Percentiles rank a stretch among this genome's conserved stretches.
Evolutionary conservation across 306 rosid genomes (phyloP).

Genomic region (Parietaria judaica): DNA sequence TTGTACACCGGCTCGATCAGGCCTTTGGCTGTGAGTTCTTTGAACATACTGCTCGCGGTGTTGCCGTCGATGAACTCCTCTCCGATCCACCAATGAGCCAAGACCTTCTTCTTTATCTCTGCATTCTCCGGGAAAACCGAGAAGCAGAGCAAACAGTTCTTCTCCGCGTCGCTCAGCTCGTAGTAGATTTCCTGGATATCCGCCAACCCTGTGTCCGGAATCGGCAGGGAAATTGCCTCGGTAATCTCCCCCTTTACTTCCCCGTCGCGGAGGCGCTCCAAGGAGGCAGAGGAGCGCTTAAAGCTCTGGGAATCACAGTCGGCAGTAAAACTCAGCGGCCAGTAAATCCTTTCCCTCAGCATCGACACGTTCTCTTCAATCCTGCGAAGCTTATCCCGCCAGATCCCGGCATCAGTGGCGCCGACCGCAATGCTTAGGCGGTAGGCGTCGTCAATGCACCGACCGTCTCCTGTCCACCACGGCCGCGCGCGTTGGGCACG

Average conservation of each 20-base stretch:
- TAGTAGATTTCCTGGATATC: not conserved
- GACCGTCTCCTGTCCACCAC: too few species aligned
- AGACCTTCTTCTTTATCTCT: conserved; percentile 16
- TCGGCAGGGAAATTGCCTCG: not conserved
- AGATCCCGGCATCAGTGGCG: not conserved
- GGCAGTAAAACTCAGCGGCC: not conserved
- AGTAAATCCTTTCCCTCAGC: not conserved
- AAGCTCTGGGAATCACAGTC: not conserved
- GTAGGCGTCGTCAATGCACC: conserved; percentile 9
- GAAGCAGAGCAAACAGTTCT: conserved; percentile 14
- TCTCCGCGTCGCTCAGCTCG: not conserved
- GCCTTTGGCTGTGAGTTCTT: not conserved
- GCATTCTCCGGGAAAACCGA: conserved; percentile 20
- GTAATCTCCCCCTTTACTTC: not conserved
- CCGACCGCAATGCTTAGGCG: not conserved
- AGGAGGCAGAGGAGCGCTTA: not conserved
- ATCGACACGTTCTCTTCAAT: not conserved
- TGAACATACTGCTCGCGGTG: not conserved
- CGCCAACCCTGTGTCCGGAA: not conserved
- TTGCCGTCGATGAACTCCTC: conserved; percentile 9
- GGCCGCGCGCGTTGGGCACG: too few species aligned
- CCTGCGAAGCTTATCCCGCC: not conserved
- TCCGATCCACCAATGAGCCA: conserved; percentile 26
- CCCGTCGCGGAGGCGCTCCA: too few species aligned
- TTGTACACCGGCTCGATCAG: conserved; percentile 4